These are phyloP conservation scores for Poa pratensis DNA, from an alignment of 176 grass and related monocot species.

Conservation along the genomic window DNA sequence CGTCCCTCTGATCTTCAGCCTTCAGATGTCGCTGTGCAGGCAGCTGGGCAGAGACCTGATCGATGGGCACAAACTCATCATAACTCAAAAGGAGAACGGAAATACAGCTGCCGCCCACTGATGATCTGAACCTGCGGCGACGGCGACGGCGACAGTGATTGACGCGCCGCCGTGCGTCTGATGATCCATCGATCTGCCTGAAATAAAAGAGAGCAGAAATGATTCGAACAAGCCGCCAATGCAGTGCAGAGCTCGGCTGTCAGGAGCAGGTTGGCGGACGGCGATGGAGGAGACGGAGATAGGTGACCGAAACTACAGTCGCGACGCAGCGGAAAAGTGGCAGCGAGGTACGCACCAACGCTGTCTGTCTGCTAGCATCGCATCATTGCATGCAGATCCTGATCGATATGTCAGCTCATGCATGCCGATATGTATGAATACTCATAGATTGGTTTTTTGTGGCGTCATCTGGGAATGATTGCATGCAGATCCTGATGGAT, in stretches of 20 bases:
- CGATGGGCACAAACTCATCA: not conserved
- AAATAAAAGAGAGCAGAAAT: not conserved
- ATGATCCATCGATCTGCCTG: not conserved
- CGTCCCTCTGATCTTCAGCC: not conserved
- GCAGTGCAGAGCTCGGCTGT: not conserved
- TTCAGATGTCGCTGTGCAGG: not conserved
- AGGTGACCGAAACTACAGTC: not conserved
- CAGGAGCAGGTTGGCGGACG: not conserved
- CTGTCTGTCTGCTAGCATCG: constrained; percentile 25
- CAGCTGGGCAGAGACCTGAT: not conserved
- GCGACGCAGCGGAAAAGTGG: constrained; percentile 19
- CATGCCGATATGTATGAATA: not conserved
- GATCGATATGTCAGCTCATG: too few relatives aligned
- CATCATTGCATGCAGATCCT: too few relatives aligned
- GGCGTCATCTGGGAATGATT: constrained; percentile 42
- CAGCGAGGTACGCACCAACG: not conserved
- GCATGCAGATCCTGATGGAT: constrained; percentile 29
- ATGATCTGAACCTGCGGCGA: constrained; percentile 28
- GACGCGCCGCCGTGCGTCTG: not conserved
- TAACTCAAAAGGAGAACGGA: not conserved
- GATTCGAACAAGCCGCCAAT: not conserved
- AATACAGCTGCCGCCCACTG: constrained; percentile 27
- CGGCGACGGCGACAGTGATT: not conserved
- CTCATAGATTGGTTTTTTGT: not conserved
- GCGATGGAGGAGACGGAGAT: not conserved